phyloP scores from a whole-genome alignment of 2,329 filamentous ascomycete genomes.

The Blastomyces parvus region DNA sequence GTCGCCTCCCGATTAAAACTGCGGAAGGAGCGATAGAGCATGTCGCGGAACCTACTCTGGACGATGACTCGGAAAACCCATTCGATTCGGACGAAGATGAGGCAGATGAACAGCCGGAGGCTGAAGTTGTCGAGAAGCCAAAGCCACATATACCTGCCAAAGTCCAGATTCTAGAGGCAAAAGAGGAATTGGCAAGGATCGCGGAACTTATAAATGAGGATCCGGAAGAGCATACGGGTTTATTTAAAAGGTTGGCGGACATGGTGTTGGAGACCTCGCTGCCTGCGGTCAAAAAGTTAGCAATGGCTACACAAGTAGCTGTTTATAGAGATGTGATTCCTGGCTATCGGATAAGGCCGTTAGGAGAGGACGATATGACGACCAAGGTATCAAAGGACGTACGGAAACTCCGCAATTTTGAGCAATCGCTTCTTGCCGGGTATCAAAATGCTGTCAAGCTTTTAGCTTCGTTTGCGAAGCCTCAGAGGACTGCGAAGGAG shows the following conservation, averaged over 20 bases:
- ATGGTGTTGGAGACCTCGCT: conserved; percentile 60
- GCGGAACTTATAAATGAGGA: conserved; percentile 77
- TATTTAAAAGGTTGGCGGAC: conserved; percentile 67
- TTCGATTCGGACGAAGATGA: conserved; percentile 50
- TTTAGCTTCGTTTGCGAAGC: conserved; percentile 58
- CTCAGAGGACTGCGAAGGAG: conserved; percentile 30
- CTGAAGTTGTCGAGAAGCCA: conserved; percentile 41
- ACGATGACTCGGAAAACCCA: conserved; percentile 55
- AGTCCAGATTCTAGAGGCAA: conserved; percentile 74
- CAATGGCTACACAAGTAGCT: conserved; percentile 74
- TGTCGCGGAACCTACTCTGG: conserved; percentile 39
- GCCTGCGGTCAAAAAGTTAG: conserved; percentile 70
- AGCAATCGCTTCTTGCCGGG: conserved; percentile 73
- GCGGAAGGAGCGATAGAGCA: conserved; percentile 63
- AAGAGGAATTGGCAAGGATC: conserved; percentile 83
- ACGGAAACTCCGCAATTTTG: conserved; percentile 68
- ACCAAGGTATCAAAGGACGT: conserved; percentile 90
- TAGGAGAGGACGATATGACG: conserved; percentile 61
- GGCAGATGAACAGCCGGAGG: conserved; percentile 44
- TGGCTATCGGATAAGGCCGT: conserved; percentile 83
- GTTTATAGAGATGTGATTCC: conserved; percentile 96
- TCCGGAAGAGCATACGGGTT: conserved; percentile 77
- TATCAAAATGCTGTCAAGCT: conserved; percentile 80
- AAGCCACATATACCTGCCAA: conserved; percentile 60
- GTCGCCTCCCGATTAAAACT: conserved; percentile 76